Base-by-base conservation (phyloP, 768 basidiomycete genomes). In the Russula lepida region DNA sequence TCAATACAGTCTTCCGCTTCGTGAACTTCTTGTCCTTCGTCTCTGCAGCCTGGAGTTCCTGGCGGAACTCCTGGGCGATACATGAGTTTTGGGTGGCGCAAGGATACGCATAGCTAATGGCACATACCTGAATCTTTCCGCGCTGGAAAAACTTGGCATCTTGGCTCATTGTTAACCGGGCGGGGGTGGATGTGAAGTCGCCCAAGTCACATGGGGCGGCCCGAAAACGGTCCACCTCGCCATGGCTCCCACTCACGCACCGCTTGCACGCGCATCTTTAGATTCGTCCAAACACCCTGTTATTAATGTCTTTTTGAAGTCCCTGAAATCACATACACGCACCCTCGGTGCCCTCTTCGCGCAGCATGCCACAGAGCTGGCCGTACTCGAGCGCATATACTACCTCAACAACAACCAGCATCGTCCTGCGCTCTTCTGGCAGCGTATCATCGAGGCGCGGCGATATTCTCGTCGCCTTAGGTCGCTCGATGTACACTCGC, bases 11-110 rank as follows among this genome's bases (percentile, higher is more conserved):
- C 81, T 94, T 98, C 68, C 94, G 83, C 74, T 95, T 95, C 67
- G 84, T 76, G 66, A 83, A 98, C 69, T 94, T 95, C 81, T 98
- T 99, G 80, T 99, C 97, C 75, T 97, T 97, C 65, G 87, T 79
- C 72, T 93, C 92, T 9, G 91, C 89, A 50, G 90, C 89, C 72
- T 91, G 89, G 47, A 97, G 81, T 72, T 98, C 94, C 64, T 87
- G 83, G 57, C 92, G 87, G 70, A 95, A 90, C 79, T 94, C 92
- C 87, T 91, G 69, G 51, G 64, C 11, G 53, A 67, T 47, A 15
- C 30, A 39, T 60, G 56, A 68, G 64, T 62, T 53, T 51, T 21
- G 28, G 9, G 50, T 41, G 21, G 15, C 47, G 23, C 59, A 51
- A 55, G 50, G 35, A 49, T 27, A 37, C 13, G 30, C 58, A 58